A percentile compares a stretch with the other conserved stretches of the same genome.
Conservation (phyloP, 805 yeast genomes). For the Candida succiphila region DNA sequence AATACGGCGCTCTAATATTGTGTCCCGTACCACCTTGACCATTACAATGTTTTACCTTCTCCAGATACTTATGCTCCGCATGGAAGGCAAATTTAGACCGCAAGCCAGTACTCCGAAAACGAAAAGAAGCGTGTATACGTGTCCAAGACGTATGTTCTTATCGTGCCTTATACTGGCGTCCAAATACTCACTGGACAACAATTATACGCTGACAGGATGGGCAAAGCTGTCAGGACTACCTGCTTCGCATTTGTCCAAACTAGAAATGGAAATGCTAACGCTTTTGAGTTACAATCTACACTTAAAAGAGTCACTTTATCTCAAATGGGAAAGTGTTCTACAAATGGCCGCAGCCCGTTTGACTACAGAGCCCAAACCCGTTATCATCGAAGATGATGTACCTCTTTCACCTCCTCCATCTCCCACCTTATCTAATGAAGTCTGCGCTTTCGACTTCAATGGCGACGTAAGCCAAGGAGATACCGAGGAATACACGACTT, state of each 20-base stretch:
- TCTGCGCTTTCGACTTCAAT: background rate
- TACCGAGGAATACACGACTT: no score
- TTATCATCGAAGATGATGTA: background rate
- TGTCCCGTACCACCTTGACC: no score
- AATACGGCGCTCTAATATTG: no score
- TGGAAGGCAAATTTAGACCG: no score
- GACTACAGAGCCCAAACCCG: no score
- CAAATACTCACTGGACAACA: slow-evolving; percentile 66
- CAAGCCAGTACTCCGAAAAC: background rate
- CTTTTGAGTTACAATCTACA: slow-evolving; percentile 48
- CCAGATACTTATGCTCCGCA: no score
- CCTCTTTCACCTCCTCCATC: background rate
- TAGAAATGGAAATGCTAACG: slow-evolving; percentile 43
- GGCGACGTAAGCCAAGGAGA: no score
- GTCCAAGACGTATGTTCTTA: slow-evolving; percentile 61
- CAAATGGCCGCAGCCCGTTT: no score
- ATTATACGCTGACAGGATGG: slow-evolving; percentile 65
- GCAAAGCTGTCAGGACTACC: slow-evolving; percentile 60
- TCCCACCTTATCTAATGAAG: background rate
- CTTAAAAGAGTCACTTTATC: slow-evolving; percentile 38
- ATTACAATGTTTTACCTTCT: no score
- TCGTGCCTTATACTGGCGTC: slow-evolving; percentile 62
- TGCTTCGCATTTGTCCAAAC: slow-evolving; percentile 32
- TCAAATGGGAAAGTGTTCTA: no score
- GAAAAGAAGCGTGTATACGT: slow-evolving; percentile 9